Conservation (phyloP, 2,329 filamentous ascomycete genomes). For the Penicillium sp. region DNA sequence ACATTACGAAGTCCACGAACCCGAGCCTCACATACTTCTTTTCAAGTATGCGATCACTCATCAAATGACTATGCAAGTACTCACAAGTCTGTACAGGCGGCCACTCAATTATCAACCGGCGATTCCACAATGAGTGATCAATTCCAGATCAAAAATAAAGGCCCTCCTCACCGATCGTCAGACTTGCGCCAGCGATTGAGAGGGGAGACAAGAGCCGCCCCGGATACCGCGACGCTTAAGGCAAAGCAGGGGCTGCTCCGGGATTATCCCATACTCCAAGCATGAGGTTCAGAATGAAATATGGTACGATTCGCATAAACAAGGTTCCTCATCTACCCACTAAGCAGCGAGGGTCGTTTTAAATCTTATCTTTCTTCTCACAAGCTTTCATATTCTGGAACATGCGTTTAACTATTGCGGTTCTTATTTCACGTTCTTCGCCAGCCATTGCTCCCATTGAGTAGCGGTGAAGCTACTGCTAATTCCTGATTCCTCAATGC, state of each 20-base stretch:
- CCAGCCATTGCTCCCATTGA: slow-evolving; percentile 86
- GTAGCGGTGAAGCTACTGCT: slow-evolving; percentile 77
- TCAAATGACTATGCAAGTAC: slow-evolving; percentile 19
- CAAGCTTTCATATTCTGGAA: slow-evolving; percentile 4
- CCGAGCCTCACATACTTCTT: slow-evolving; percentile 95
- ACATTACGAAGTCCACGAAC: slow-evolving; percentile 98
- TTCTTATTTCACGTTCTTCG: slow-evolving; percentile 62
- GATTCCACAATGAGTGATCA: slow-evolving; percentile 37
- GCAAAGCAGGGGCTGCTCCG: slow-evolving; percentile 18
- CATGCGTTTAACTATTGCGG: slow-evolving; percentile 9
- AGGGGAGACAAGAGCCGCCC: slow-evolving; percentile 6
- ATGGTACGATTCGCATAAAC: slow-evolving; percentile 29
- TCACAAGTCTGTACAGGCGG: slow-evolving; percentile 59
- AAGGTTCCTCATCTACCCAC: slow-evolving; percentile 21
- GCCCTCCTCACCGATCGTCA: neutral
- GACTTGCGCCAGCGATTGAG: neutral
- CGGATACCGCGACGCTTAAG: slow-evolving; percentile 7
- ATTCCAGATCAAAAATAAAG: neutral
- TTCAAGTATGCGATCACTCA: slow-evolving; percentile 78
- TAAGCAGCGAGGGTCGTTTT: slow-evolving; percentile 18
- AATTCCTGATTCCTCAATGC: slow-evolving; percentile 78
- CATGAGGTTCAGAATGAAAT: slow-evolving; percentile 37
- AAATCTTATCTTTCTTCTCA: slow-evolving; percentile 18
- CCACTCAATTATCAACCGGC: slow-evolving; percentile 84
- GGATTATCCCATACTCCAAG: slow-evolving; percentile 31